Conservation (phyloP, 2,329 filamentous ascomycete species). For the Stachybotrys elegans region DNA sequence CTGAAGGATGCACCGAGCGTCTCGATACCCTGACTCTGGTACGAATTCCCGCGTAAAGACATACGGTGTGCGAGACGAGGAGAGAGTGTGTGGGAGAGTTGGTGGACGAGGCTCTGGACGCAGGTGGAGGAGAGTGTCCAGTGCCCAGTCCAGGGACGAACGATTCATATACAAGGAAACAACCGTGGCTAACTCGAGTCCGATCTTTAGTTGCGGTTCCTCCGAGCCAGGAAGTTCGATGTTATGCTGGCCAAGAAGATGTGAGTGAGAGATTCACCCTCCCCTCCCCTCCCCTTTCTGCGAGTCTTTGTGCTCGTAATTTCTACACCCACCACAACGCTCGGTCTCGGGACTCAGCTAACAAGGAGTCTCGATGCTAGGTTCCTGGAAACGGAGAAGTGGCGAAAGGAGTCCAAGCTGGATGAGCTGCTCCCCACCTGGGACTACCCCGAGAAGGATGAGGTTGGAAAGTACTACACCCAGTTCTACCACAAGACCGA, state of each 20-base stretch:
- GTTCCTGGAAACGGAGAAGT: constrained; percentile 87
- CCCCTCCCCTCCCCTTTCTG: not conserved
- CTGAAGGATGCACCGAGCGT: constrained; percentile 73
- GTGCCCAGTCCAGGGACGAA: no score
- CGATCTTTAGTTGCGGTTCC: constrained; percentile 66
- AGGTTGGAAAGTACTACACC: constrained; percentile 88
- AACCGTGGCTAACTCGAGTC: constrained; percentile 9
- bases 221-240: constrained; percentile 93
- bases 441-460: constrained; percentile 78
- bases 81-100: constrained; percentile 1
- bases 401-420: constrained; percentile 81
- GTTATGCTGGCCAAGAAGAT: constrained; percentile 79
- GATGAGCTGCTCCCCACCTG: constrained; percentile 77
- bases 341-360: no score
- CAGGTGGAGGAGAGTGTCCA: no score
- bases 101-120: not conserved
- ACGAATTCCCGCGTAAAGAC: constrained; percentile 24
- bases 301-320: no score
- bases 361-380: constrained; percentile 38
- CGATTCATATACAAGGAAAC: not conserved
- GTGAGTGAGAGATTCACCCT: constrained; percentile 47
- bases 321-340: no score
- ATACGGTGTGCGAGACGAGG: not conserved
- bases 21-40: constrained; percentile 92
- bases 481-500: constrained; percentile 99